Base-by-base conservation (phyloP, 192 early-diverging fungal genomes). In the Martensiomyces pterosporus region DNA sequence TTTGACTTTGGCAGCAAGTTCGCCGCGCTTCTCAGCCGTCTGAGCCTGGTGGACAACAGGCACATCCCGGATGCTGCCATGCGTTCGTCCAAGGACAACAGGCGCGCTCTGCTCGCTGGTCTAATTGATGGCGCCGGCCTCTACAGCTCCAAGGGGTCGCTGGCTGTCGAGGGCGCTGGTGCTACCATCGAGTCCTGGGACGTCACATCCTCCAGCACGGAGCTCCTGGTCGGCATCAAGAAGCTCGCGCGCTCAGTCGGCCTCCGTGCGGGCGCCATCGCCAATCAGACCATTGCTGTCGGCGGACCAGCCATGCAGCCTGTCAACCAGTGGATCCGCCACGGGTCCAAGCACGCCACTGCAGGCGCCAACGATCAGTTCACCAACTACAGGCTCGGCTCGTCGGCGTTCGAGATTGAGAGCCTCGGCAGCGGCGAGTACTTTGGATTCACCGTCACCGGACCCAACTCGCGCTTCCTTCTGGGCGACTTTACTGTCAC, bases 361-460 rank as follows among this genome's bases (percentile, higher is more conserved):
- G 36, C 25, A 13, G 22, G 27, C 6, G 12, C 29, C 6, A 5
- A 32, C 6, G 29, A 32, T 12, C 29, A 32, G 29, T 32, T 5
- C 6, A 5, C 12, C 29, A 32, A 32, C 29, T 32, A 12, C 29
- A 5, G 5, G 29, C 12, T 32, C 29, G 12, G 29, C 43, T 46
- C 51, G 22, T 80, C 73, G 78, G 9, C 39, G 24, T 77, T 80
- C 36, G 18, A 19, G 3, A 45, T 80, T 15, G 61, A 65, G 50
- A 46, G 46, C 33, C 37, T 71, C 13, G 66, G 63, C 0, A 25
- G 49, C 5, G 75, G 55, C 23, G 67, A 62, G 33, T 80, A 80
- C 68, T 80, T 62, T 68, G 78, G 78, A 13, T 80, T 80, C 33
- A 63, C 62, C 29, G 67, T 80, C 9, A 67, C 76, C 47, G 75